Conservation (phyloP, 2,329 filamentous ascomycete species). For the Phialophora tarda region DNA sequence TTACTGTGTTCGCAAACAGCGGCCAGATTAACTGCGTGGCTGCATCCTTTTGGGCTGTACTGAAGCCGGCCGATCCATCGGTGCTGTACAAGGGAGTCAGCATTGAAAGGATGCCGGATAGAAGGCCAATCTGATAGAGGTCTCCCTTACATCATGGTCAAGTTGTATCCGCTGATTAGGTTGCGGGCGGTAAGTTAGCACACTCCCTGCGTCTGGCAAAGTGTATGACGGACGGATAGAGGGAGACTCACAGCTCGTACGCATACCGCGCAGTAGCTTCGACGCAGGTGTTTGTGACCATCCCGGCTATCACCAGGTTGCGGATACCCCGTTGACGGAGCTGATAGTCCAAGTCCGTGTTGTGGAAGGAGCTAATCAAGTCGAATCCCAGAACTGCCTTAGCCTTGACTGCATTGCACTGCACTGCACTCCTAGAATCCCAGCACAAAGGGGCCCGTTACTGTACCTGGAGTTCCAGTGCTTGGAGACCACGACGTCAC, state of each 20-base stretch:
- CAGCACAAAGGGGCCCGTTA: neutral
- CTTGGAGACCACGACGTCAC: conserved; percentile 43
- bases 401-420: too few species aligned
- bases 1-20: conserved; percentile 9
- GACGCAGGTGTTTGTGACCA: conserved; percentile 45
- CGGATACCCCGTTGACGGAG: conserved; percentile 44
- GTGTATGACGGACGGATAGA: neutral
- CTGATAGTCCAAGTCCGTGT: conserved; percentile 47
- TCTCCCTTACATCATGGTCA: conserved; percentile 17
- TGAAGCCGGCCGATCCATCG: conserved; percentile 17
- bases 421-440: too few species aligned
- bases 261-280: conserved; percentile 46
- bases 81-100: conserved; percentile 1
- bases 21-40: conserved; percentile 15
- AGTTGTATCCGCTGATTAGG: conserved; percentile 3
- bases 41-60: conserved; percentile 11
- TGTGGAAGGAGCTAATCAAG: conserved; percentile 43
- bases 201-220: too few species aligned
- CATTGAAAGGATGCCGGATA: neutral
- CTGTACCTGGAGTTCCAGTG: conserved; percentile 43
- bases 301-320: conserved; percentile 43
- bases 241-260: conserved; percentile 37
- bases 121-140: neutral
- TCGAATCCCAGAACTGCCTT: too few species aligned
- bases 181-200: neutral